Evolutionary conservation across 306 rosid species (phyloP).

Genomic region (Macrotyloma uniflorum): DNA sequence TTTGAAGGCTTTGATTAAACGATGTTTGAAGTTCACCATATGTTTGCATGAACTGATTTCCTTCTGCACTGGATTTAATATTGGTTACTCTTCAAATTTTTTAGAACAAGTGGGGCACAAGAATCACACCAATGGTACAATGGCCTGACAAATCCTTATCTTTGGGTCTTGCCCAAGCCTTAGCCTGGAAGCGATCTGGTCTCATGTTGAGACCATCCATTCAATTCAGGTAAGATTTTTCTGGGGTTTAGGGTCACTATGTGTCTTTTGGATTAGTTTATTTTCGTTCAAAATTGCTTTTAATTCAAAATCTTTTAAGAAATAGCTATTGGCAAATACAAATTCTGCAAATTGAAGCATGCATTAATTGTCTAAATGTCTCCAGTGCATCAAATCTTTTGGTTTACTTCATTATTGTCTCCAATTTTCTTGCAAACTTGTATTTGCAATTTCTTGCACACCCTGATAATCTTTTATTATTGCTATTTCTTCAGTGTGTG

Average conservation of each 20-base stretch:
- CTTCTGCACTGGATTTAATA: constrained; percentile 35
- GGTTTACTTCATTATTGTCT: constrained; percentile 17
- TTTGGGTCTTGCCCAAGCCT: constrained; percentile 83
- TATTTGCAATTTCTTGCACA: constrained; percentile 10
- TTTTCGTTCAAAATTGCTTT: not conserved
- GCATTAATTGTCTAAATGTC: not conserved
- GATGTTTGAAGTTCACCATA: not conserved
- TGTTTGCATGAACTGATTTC: constrained; percentile 8
- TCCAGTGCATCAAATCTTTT: constrained; percentile 28
- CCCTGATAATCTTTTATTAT: constrained; percentile 28
- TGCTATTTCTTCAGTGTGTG: constrained; percentile 59
- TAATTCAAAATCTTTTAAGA: not conserved
- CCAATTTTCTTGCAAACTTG: constrained; percentile 5
- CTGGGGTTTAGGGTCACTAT: too few species aligned
- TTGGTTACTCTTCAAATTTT: constrained; percentile 18
- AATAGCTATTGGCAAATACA: not conserved
- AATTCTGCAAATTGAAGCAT: not conserved
- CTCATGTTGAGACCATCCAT: constrained; percentile 90
- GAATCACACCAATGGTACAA: constrained; percentile 85
- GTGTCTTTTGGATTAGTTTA: not conserved
- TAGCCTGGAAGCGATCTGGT: constrained; percentile 98
- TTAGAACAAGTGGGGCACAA: constrained; percentile 94
- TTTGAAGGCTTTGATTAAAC: not conserved
- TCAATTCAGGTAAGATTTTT: constrained; percentile 84
- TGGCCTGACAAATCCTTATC: constrained; percentile 97